phyloP scores from a whole-genome alignment of 805 yeast species.

The Candida jianshihensis region DNA sequence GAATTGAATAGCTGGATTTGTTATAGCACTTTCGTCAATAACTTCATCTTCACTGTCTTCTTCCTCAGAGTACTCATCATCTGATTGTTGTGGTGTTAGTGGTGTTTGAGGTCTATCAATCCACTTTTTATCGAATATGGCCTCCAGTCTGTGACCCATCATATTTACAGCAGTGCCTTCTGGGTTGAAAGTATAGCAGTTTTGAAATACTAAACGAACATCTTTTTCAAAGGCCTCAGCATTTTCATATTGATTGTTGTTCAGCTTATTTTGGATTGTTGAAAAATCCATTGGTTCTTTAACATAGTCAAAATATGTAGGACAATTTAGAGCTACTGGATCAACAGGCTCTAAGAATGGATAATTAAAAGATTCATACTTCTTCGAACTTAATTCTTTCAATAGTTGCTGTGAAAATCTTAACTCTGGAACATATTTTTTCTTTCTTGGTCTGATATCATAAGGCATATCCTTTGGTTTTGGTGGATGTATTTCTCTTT shows the following conservation, averaged over 20 bases:
- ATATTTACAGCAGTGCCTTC: constrained; percentile 93
- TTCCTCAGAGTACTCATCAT: constrained; percentile 29
- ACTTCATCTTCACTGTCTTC: constrained; percentile 49
- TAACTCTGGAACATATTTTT: constrained; percentile 85
- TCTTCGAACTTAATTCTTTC: constrained; percentile 77
- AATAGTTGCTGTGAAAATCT: constrained; percentile 77
- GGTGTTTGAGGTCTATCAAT: constrained; percentile 72
- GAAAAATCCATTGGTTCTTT: constrained; percentile 94
- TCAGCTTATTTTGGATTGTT: constrained; percentile 71
- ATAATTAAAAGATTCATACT: constrained; percentile 76
- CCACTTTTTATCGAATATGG: constrained; percentile 84
- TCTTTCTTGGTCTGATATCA: constrained; percentile 84
- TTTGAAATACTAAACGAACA: constrained; percentile 73
- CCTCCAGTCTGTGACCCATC: constrained; percentile 92
- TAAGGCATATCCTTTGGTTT: constrained; percentile 89
- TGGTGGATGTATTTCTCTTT: constrained; percentile 95
- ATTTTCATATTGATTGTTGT: constrained; percentile 81
- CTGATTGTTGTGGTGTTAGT: constrained; percentile 20
- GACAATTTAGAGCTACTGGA: constrained; percentile 88
- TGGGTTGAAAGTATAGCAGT: constrained; percentile 91
- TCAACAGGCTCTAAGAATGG: constrained; percentile 94
- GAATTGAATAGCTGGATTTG: constrained; percentile 85
- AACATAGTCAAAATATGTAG: constrained; percentile 79
- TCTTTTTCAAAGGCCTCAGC: constrained; percentile 86
- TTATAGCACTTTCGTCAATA: constrained; percentile 54